Conservation (phyloP, 202 grass and related monocot species). For the Bolboschoenoplectus hybrid region DNA sequence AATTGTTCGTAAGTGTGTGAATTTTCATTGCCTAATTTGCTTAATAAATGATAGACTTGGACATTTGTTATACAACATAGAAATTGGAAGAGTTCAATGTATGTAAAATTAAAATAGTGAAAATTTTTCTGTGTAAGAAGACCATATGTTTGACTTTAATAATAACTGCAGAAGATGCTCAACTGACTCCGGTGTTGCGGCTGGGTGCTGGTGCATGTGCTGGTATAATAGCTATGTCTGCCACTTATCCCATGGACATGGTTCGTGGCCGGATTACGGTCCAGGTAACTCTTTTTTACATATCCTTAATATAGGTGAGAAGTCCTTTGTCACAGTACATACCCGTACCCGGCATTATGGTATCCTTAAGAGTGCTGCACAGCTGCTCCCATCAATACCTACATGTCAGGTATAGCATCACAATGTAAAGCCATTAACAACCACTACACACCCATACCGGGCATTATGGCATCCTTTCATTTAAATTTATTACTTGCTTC, state of each 20-base stretch:
- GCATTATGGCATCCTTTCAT: not conserved
- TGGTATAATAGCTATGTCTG: constrained; percentile 99
- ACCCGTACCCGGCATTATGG: no score
- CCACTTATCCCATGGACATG: constrained; percentile 99
- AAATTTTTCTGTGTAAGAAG: constrained; percentile 3
- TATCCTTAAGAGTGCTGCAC: not conserved
- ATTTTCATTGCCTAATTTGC: constrained; percentile 11
- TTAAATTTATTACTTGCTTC: not conserved
- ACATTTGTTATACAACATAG: not conserved
- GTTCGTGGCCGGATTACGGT: constrained; percentile 96
- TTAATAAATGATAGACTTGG: constrained; percentile 1
- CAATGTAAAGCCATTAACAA: not conserved
- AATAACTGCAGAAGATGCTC: constrained; percentile 76
- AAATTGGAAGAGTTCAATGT: not conserved
- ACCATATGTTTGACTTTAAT: constrained; percentile 28
- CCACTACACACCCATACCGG: not conserved
- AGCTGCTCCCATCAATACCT: not conserved
- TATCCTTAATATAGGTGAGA: not conserved
- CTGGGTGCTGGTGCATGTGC: constrained; percentile 98
- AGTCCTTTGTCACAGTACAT: not conserved
- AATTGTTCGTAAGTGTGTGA: not conserved
- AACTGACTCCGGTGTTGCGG: constrained; percentile 81
- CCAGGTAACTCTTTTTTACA: constrained; percentile 54
- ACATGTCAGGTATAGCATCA: not conserved
- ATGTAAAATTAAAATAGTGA: not conserved